Percentiles rank a stretch among this genome's conserved stretches.
Conservation (phyloP, 352 stramenopile species). For the Phytophthora litchii region DNA sequence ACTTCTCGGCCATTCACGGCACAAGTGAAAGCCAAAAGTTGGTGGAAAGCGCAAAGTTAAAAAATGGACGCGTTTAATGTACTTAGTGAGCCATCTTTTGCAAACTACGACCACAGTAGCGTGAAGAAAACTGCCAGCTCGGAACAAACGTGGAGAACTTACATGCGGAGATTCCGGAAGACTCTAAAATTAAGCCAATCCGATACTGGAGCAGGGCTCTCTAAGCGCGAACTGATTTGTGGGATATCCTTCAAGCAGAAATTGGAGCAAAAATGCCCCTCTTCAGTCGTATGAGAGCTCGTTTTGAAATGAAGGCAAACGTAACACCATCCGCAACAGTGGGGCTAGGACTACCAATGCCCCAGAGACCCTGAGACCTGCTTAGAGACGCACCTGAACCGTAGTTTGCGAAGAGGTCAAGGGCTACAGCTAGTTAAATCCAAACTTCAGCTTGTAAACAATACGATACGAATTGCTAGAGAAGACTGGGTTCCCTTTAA, state of each 20-base stretch:
- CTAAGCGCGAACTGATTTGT: slow-evolving; percentile 1
- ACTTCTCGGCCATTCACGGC: slow-evolving; percentile 17
- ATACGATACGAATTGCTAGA: not conserved
- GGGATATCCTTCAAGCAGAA: slow-evolving; percentile 14
- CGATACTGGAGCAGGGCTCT: not conserved
- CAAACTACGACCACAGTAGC: not conserved
- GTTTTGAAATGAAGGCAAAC: slow-evolving; percentile 11
- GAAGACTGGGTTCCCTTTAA: not conserved
- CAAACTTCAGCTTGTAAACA: not conserved
- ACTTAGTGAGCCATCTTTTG: slow-evolving; percentile 10
- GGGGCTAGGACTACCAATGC: not conserved
- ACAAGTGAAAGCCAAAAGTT: slow-evolving; percentile 5
- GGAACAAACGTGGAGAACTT: slow-evolving; percentile 19
- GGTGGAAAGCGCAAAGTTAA: slow-evolving; percentile 3
- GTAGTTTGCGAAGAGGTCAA: not conserved
- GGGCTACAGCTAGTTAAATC: not conserved
- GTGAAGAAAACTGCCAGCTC: slow-evolving; percentile 6
- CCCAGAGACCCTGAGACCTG: too few relatives aligned
- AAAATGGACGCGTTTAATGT: slow-evolving; percentile 6
- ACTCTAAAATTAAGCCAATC: not conserved
- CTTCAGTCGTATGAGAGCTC: slow-evolving; percentile 17
- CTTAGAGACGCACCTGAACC: not conserved
- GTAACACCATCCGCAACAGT: slow-evolving; percentile 2
- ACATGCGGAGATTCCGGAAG: slow-evolving; percentile 8
- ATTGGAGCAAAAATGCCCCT: slow-evolving; percentile 15